Conservation (phyloP, 352 stramenopile genomes). For the Thalassiosira exigua region DNA sequence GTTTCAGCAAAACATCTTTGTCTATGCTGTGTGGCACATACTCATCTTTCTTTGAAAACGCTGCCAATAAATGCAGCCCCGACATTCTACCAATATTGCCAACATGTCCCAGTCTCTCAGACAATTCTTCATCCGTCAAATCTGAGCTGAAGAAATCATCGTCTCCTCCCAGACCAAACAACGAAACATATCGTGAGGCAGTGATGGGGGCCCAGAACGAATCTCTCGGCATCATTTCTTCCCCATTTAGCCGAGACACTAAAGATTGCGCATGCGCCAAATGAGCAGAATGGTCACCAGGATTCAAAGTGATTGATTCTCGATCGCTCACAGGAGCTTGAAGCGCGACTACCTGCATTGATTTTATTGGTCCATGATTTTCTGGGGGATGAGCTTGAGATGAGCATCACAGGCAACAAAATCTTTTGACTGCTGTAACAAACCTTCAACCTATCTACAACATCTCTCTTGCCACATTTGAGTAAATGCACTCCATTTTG, state of each 20-base stretch:
- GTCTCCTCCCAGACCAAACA: conserved; percentile 65
- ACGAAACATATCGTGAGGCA: conserved; percentile 75
- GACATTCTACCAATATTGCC: conserved; percentile 21
- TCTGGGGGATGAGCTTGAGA: too few species aligned
- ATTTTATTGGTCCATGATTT: too few species aligned
- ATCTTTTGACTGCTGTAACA: too few species aligned
- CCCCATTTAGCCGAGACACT: conserved; percentile 14
- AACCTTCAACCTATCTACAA: conserved; percentile 51
- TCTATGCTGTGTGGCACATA: conserved; percentile 74
- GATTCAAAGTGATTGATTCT: conserved; percentile 56
- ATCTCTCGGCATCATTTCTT: conserved; percentile 81
- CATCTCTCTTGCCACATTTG: conserved; percentile 46
- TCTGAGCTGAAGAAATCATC: conserved; percentile 86
- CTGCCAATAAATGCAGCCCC: conserved; percentile 62
- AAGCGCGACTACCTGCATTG: conserved; percentile 66
- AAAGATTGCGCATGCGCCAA: conserved; percentile 44
- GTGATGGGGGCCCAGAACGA: conserved; percentile 84
- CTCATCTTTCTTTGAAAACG: conserved; percentile 78
- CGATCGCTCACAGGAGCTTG: conserved; percentile 83
- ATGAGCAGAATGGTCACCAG: conserved; percentile 30
- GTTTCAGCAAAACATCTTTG: conserved; percentile 51
- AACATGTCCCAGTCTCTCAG: conserved; percentile 65
- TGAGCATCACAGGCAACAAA: neutral
- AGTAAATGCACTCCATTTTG: conserved; percentile 80
- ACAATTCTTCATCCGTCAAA: conserved; percentile 72